Percentiles rank a stretch among this genome's conserved stretches.
phyloP scores from a whole-genome alignment of 306 rosid species.

The Begonia loranthoides region DNA sequence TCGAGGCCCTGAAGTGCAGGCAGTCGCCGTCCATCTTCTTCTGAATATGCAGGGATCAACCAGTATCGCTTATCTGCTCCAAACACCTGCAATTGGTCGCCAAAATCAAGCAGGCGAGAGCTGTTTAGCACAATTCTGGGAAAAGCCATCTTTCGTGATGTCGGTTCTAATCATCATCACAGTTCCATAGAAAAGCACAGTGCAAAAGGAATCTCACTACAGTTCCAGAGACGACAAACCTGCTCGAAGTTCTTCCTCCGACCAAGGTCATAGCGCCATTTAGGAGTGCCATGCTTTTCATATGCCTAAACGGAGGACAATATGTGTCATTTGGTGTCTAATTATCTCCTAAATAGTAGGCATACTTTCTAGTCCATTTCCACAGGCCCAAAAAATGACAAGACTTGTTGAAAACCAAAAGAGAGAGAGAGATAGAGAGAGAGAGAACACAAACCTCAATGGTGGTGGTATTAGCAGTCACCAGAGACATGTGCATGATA shows the following conservation, averaged over 20 bases:
- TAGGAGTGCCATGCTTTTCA: slow-evolving; percentile 86
- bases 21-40: slow-evolving; percentile 76
- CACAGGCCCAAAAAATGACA: not conserved
- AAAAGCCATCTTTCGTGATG: too few species aligned
- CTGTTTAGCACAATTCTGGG: too few species aligned
- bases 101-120: too few species aligned
- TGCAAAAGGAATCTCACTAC: too few species aligned
- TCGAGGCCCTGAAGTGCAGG: slow-evolving; percentile 96
- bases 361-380: not conserved
- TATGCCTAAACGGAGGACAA: slow-evolving; percentile 55
- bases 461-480: slow-evolving; percentile 81
- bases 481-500: slow-evolving; percentile 87
- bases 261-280: slow-evolving; percentile 98
- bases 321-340: not conserved
- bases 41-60: slow-evolving; percentile 89
- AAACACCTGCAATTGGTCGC: slow-evolving; percentile 87
- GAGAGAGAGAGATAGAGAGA: not conserved
- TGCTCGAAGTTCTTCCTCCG: slow-evolving; percentile 90
- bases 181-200: too few species aligned
- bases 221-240: slow-evolving; percentile 22
- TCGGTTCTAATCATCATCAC: too few species aligned
- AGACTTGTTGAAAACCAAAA: not conserved
- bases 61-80: slow-evolving; percentile 83
- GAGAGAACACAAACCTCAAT: slow-evolving; percentile 59
- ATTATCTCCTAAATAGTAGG: too few species aligned